Base-by-base conservation (phyloP, 129 eudicot species). In the Flaveria robusta region DNA sequence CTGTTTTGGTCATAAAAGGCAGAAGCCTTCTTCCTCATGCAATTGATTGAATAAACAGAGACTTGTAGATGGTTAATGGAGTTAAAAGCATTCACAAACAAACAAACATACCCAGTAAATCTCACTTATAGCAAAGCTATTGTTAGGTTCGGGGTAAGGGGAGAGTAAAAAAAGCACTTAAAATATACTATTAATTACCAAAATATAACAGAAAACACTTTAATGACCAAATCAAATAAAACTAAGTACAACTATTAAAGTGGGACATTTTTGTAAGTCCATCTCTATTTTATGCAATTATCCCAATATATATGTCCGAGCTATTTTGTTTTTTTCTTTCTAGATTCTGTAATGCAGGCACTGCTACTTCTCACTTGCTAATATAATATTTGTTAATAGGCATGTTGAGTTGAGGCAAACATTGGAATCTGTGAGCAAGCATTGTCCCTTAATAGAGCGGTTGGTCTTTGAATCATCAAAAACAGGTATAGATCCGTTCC, bases 401-500 rank as follows among this genome's bases (percentile, higher is more conserved):
- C 93, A 86, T 81, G 91, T 92, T 81, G 96, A 92, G 64, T 81
- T 87, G 77, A 82, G 87, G 86, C 91, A 82, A 59, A 87, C 96
- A 23, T 76, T 92, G 83, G 97, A 92, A 75, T 86, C 97, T 1
- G 88, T 92, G 74, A 87, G 93, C 78, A 81, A 74, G 68, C 81
- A 82, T 77, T 87, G 93, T 58, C 91, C 82, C 63, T 72, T 85
- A 66, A 71, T 92, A 66, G 89, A 87, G 81, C 96, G 92, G 37
- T 65, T 92, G 75, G 87, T 78, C 62, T 92, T 92, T 50, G 97
- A 92, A 83, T 89, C 96, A 51, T 92, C 97, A 52, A 84, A 89
- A 77, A 87, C 97, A 78, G 97, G 97, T 92, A 39, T 69, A 12
- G 23, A 59, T 43, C 71, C 22, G 49, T 77, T 59, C n/a, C 7